phyloP scores from a whole-genome alignment of 176 grass and related monocot species.

The Paspalum vaginatum region DNA sequence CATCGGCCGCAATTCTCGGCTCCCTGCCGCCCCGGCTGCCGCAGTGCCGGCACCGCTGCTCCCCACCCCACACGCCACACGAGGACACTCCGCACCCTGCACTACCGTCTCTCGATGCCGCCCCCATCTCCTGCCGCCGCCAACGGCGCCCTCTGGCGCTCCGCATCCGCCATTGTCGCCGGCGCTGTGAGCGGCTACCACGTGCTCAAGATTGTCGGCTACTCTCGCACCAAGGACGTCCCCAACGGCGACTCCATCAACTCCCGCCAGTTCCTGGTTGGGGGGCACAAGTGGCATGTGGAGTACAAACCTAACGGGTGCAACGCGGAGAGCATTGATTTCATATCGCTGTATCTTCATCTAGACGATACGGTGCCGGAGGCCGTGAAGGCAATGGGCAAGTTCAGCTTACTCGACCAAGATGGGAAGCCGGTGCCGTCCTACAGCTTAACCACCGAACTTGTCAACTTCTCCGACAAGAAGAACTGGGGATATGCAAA shows the following conservation, averaged over 20 bases:
- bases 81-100: neutral
- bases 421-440: neutral
- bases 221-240: neutral
- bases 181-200: neutral
- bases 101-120: neutral
- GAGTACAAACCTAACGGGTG: conserved; percentile 14
- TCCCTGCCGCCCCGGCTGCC: no score
- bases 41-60: no score
- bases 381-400: neutral
- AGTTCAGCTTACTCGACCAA: conserved; percentile 1
- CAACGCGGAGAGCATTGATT: neutral
- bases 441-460: neutral
- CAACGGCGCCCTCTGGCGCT: neutral
- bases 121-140: neutral
- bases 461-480: neutral
- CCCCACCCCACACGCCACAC: no score
- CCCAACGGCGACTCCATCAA: neutral
- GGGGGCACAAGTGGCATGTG: conserved; percentile 13
- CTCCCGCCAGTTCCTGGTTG: neutral
- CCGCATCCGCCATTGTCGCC: neutral
- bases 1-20: no score
- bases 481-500: neutral
- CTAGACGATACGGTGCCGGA: neutral
- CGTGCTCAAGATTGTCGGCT: neutral
- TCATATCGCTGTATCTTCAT: neutral